These are phyloP conservation scores for Mallotus repandus DNA, from an alignment of 441 rosid genomes.

Conservation along the genomic window DNA sequence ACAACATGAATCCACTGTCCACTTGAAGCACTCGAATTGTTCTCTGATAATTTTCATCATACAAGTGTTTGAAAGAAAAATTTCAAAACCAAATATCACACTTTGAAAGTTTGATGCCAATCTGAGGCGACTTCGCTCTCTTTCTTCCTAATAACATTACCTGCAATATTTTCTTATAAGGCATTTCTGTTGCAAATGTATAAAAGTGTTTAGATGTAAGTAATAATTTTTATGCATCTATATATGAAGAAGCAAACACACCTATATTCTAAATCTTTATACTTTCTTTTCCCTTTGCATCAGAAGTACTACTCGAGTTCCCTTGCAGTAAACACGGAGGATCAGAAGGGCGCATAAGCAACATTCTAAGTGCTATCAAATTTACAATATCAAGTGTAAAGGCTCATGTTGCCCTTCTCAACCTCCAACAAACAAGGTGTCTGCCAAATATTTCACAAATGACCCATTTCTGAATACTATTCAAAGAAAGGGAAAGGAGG, in stretches of 20 bases:
- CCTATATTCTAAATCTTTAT: neutral
- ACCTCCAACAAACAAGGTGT: neutral
- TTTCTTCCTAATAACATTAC: neutral
- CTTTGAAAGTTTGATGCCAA: neutral
- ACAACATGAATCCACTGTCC: neutral
- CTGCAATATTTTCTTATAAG: neutral
- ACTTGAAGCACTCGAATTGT: neutral
- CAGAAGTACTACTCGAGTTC: neutral
- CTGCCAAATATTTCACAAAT: slow-evolving; percentile 3
- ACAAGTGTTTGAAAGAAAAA: neutral
- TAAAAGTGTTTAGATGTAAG: neutral
- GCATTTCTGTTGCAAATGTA: neutral
- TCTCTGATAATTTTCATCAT: neutral
- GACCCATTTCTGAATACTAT: neutral
- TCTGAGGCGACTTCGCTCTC: neutral
- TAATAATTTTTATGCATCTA: neutral
- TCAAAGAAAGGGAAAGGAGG: neutral
- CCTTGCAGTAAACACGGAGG: slow-evolving; percentile 1
- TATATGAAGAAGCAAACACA: neutral
- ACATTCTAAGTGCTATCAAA: neutral
- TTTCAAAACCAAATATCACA: neutral
- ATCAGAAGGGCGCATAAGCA: neutral
- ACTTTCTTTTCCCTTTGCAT: neutral
- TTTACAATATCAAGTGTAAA: slow-evolving; percentile 1
- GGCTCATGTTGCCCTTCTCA: neutral